Conservation (phyloP, 225 moss, liverwort and hornwort species). For the Climacium dendroides region DNA sequence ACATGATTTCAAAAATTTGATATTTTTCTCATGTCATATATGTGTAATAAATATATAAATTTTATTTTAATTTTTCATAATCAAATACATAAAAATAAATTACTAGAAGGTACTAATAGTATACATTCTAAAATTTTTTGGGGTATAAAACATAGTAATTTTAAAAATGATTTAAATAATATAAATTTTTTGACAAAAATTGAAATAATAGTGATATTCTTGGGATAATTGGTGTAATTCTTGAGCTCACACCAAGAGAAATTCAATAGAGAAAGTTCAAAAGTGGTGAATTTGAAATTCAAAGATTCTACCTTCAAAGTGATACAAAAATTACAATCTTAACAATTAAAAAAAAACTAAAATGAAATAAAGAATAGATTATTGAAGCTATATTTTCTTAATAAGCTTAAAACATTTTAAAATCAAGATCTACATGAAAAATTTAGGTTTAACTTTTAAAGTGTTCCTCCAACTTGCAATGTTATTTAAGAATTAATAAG, state of each 20-base stretch:
- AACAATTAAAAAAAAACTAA: too few relatives aligned
- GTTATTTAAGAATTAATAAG: too few relatives aligned
- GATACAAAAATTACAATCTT: neutral
- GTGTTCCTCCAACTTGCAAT: accelerated
- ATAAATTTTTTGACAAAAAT: neutral
- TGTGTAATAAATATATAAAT: neutral
- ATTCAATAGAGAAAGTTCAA: neutral
- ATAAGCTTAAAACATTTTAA: too few relatives aligned
- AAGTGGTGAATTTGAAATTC: neutral
- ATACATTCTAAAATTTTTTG: neutral
- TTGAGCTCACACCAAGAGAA: too few relatives aligned
- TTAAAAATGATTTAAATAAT: too few relatives aligned
- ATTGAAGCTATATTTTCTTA: too few relatives aligned
- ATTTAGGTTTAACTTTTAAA: neutral
- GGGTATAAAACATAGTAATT: neutral
- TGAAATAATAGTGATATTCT: neutral
- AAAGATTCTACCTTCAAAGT: neutral
- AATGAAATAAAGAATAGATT: too few relatives aligned
- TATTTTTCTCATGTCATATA: neutral
- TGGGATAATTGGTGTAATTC: too few relatives aligned
- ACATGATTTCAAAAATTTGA: neutral
- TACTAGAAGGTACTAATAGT: too few relatives aligned
- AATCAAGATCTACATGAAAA: neutral
- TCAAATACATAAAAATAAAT: too few relatives aligned
- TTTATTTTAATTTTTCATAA: too few relatives aligned